Conservation (phyloP, 192 early-diverging fungal genomes). For the Thamnidium elegans region DNA sequence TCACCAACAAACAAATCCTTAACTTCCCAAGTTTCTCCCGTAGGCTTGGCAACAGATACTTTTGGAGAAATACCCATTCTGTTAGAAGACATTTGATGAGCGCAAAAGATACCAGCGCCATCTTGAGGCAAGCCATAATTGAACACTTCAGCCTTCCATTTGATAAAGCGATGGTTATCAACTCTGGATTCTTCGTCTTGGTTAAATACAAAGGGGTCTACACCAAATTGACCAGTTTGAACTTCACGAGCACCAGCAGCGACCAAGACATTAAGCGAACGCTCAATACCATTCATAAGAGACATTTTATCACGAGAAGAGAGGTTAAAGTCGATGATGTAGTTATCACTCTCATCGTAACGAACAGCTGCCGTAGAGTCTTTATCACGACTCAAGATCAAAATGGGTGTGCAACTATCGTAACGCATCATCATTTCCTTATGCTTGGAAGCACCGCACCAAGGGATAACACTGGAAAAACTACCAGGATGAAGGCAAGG, state of each 20-base stretch:
- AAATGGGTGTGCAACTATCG: conserved; percentile 45
- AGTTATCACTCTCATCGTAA: conserved; percentile 40
- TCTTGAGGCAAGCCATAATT: conserved; percentile 33
- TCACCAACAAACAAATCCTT: conserved; percentile 72
- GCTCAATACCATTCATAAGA: conserved; percentile 44
- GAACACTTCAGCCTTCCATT: conserved; percentile 32
- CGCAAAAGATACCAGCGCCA: conserved; percentile 42
- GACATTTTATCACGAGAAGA: conserved; percentile 50
- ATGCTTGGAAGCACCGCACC: conserved; percentile 46
- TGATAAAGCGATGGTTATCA: conserved; percentile 27
- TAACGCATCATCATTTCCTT: conserved; percentile 51
- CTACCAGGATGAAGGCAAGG: conserved; percentile 52
- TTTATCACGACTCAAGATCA: conserved; percentile 62
- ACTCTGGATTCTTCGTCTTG: conserved; percentile 32
- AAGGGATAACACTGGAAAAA: conserved; percentile 45
- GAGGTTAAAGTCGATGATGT: conserved; percentile 48
- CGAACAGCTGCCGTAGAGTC: conserved; percentile 46
- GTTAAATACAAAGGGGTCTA: conserved; percentile 38
- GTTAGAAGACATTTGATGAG: conserved; percentile 69
- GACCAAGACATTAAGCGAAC: conserved; percentile 48
- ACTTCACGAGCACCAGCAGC: conserved; percentile 65
- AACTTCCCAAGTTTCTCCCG: conserved; percentile 73
- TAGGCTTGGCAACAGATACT: conserved; percentile 59
- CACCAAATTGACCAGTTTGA: conserved; percentile 47
- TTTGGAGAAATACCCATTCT: conserved; percentile 61